phyloP scores from a whole-genome alignment of 805 yeast genomes.

The Zygosaccharomyces bailii region DNA sequence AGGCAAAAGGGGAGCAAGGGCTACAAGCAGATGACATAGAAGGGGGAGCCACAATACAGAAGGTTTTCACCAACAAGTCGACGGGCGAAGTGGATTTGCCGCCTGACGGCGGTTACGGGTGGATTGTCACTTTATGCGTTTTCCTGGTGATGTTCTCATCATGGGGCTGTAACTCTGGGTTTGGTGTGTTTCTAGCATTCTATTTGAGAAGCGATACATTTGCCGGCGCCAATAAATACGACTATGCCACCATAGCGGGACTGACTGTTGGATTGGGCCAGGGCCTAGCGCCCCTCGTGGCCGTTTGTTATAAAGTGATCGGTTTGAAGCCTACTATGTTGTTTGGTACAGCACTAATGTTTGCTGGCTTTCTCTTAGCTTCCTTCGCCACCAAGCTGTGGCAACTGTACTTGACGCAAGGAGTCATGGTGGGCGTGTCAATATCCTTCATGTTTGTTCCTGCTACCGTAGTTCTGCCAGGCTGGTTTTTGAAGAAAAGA shows the following conservation, averaged over 20 bases:
- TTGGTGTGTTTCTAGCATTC: conserved; percentile 57
- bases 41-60: conserved; percentile 21
- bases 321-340: conserved; percentile 49
- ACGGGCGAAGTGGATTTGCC: conserved; percentile 39
- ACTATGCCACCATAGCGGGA: conserved; percentile 68
- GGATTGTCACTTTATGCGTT: conserved; percentile 56
- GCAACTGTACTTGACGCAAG: conserved; percentile 69
- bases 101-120: conserved; percentile 69
- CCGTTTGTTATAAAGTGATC: conserved; percentile 45
- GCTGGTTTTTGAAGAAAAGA: conserved; percentile 64
- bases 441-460: conserved; percentile 57
- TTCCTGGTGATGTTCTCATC: conserved; percentile 52
- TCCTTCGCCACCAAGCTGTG: conserved; percentile 56
- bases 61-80: conserved; percentile 37
- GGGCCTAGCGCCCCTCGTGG: conserved; percentile 54
- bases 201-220: conserved; percentile 51
- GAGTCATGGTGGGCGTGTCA: conserved; percentile 53
- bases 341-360: conserved; percentile 49
- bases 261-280: conserved; percentile 55
- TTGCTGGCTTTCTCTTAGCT: conserved; percentile 56
- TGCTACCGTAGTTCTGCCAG: conserved; percentile 57
- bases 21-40: conserved; percentile 11
- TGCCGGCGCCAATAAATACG: conserved; percentile 52
- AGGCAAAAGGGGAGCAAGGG: conserved; percentile 1
- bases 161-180: conserved; percentile 72